These are phyloP conservation scores for Dalbergia cochinchinensis DNA, from an alignment of 306 rosid genomes.

Conservation along the genomic window DNA sequence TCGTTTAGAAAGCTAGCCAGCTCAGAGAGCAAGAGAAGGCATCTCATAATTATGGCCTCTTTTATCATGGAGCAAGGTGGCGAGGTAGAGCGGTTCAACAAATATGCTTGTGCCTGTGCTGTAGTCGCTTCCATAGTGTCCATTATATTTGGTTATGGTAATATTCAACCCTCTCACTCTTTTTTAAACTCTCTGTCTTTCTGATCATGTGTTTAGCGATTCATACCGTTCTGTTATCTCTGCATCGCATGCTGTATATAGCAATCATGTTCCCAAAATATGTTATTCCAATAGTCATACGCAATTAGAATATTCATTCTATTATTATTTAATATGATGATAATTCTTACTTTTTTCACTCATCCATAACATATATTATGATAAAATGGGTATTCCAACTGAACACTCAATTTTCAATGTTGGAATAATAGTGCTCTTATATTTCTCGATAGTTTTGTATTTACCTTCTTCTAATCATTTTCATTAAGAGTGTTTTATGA, in stretches of 20 bases:
- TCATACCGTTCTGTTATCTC: neutral
- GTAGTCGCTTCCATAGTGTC: slow-evolving; percentile 76
- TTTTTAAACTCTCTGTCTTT: neutral
- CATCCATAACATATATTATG: no score
- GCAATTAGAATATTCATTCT: no score
- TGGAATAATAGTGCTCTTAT: no score
- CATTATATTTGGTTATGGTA: slow-evolving; percentile 73
- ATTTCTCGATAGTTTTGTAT: no score
- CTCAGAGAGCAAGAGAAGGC: neutral
- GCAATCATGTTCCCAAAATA: no score
- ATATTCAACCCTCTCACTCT: neutral
- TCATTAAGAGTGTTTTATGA: no score
- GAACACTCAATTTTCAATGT: no score
- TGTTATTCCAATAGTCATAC: no score
- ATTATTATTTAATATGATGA: no score
- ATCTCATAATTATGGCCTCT: neutral
- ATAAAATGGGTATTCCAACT: no score
- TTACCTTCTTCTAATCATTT: no score
- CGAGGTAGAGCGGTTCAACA: slow-evolving; percentile 53
- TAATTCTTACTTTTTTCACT: no score
- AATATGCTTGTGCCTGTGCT: slow-evolving; percentile 70
- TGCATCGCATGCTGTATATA: neutral
- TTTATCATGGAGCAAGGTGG: slow-evolving; percentile 17
- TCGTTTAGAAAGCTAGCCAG: neutral
- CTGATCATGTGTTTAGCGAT: neutral